Base-by-base conservation (phyloP, 768 basidiomycete genomes). In the Tulasnella sp. region DNA sequence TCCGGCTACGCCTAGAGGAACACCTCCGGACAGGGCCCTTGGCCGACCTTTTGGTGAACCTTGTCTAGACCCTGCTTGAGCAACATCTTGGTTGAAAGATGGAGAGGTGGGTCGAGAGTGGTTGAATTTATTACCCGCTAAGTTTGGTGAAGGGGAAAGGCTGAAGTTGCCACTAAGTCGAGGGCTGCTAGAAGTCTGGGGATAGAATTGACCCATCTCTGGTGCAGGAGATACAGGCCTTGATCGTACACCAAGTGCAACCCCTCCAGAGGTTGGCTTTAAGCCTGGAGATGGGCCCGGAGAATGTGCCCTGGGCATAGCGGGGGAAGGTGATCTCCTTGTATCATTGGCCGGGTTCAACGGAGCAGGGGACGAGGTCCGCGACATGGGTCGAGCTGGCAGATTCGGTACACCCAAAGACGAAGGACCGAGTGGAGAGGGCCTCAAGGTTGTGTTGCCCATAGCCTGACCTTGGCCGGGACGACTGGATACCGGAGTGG, bases 211-310 rank as follows among this genome's bases (percentile, higher is more conserved):
- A 14, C 31, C 27, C 31, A 68, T 31, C 5, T 56, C 76, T 31
- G 76, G 76, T 36, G 76, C 76, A 7, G 76, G 76, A n/a, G 76
- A 77, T 40, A 40, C 58, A n/a, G 76, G 76, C 52, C 76, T 52
- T 6, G 76, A 77, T 27, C 73, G 31, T 27, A 74, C 73, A 27
- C 76, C 76, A n/a, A 77, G 56, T 24, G 76, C 76, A 7, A 79
- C 78, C 16, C 78, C 78, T 7, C 78, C 78, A 24, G 78, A 79
- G 5, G 73, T 79, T 34, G 78, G 71, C 42, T 72, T 40, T 6
- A 34, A 34, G 27, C 78, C 78, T 18, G 78, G 71, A 14, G 73
- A 74, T 24, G 71, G 78, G 39, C 78, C 44, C 8, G 78, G 78
- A 21, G 78, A 79, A 16, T 31, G 34, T 12, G 78, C 42, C 31